Evolutionary conservation across 2,329 filamentous ascomycete genomes (phyloP).

Genomic region (Dendryphion nanum): DNA sequence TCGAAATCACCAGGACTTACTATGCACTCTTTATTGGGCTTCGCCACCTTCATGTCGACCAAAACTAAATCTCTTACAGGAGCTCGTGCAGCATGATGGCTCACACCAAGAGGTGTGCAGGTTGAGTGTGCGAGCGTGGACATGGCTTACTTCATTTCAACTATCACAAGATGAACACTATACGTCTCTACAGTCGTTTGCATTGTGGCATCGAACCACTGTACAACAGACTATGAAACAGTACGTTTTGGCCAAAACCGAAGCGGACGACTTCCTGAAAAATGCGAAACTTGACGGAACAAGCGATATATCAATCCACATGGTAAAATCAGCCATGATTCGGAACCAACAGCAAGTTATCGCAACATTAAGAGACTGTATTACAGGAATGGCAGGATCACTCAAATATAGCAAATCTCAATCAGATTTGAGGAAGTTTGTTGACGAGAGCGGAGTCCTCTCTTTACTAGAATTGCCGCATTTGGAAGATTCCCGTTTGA

Average conservation of each 20-base stretch:
- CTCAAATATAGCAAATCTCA: slow-evolving; percentile 44
- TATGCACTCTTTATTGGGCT: slow-evolving; percentile 60
- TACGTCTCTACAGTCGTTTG: slow-evolving; percentile 48
- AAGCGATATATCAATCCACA: slow-evolving; percentile 43
- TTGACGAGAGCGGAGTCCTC: slow-evolving; percentile 45
- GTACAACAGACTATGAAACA: slow-evolving; percentile 53
- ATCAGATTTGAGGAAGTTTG: slow-evolving; percentile 42
- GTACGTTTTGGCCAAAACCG: slow-evolving; percentile 55
- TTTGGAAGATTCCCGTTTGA: slow-evolving; percentile 44
- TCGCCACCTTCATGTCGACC: slow-evolving; percentile 55
- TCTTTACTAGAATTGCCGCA: slow-evolving; percentile 54
- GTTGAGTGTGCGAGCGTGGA: slow-evolving; percentile 58
- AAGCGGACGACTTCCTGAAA: slow-evolving; percentile 55
- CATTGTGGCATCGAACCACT: slow-evolving; percentile 56
- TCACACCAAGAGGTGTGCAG: slow-evolving; percentile 61
- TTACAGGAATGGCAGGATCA: slow-evolving; percentile 51
- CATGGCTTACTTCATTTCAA: slow-evolving; percentile 57
- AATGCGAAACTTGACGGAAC: slow-evolving; percentile 35
- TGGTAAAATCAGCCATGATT: slow-evolving; percentile 53
- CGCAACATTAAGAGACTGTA: slow-evolving; percentile 52
- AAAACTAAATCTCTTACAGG: slow-evolving; percentile 50
- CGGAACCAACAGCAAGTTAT: slow-evolving; percentile 60
- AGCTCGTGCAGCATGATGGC: slow-evolving; percentile 55
- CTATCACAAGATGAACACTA: slow-evolving; percentile 52
- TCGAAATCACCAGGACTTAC: slow-evolving; percentile 61